Percentiles rank a stretch among this genome's conserved stretches.
Conservation (phyloP, 176 grass and related monocot genomes). For the Oryza glaberrima region DNA sequence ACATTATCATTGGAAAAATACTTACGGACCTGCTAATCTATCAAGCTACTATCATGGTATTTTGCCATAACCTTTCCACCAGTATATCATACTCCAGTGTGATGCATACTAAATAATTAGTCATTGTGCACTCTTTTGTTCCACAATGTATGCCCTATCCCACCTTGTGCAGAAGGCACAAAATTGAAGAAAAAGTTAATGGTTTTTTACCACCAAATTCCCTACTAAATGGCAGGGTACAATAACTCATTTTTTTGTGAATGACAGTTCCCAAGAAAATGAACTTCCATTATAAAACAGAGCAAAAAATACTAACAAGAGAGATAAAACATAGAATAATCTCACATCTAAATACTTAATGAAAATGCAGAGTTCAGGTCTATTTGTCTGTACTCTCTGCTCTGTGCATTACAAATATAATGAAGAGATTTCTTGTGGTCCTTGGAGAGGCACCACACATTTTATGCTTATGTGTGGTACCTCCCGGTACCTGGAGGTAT, state of each 20-base stretch:
- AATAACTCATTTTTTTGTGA: constrained; percentile 7
- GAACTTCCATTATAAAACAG: not conserved
- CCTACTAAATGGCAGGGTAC: constrained; percentile 3
- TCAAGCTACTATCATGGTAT: constrained; percentile 10
- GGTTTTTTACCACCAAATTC: not conserved
- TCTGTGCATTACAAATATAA: not conserved
- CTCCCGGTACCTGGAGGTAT: not conserved
- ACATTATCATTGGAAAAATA: not conserved
- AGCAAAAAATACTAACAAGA: not conserved
- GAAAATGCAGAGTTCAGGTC: constrained; percentile 15
- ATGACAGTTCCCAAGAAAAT: constrained; percentile 15
- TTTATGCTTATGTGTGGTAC: not conserved
- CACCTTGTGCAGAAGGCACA: not conserved
- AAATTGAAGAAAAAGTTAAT: not conserved
- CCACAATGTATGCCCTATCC: not conserved
- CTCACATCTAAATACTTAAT: not conserved
- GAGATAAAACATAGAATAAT: not conserved
- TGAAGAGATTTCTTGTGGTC: not conserved
- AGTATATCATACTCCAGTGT: not conserved
- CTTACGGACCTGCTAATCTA: not conserved
- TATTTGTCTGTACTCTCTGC: not conserved
- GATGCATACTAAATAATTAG: not conserved
- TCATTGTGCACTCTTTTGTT: not conserved
- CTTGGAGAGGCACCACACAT: not conserved
- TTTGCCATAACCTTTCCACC: not conserved